These are phyloP conservation scores for Aspergillus tubingensis DNA, from an alignment of 2,329 filamentous ascomycete genomes.

Conservation along the genomic window DNA sequence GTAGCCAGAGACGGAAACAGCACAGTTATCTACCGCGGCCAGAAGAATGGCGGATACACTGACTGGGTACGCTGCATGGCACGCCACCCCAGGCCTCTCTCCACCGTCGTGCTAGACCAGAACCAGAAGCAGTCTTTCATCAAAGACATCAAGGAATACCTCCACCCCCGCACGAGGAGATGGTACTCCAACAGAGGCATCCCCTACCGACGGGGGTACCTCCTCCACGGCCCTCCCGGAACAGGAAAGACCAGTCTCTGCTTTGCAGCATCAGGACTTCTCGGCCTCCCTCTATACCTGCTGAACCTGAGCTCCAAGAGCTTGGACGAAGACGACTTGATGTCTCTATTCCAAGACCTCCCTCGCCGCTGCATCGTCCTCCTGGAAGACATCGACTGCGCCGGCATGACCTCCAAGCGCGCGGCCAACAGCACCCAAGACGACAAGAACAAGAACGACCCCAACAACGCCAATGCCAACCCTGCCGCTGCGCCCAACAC, in stretches of 20 bases:
- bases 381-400: slow-evolving; percentile 75
- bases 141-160: slow-evolving; percentile 58
- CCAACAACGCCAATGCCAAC: not conserved
- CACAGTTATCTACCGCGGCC: slow-evolving; percentile 43
- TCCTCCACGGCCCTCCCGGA: slow-evolving; percentile 77
- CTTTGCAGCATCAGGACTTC: slow-evolving; percentile 69
- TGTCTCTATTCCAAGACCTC: slow-evolving; percentile 65
- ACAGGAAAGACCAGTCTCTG: slow-evolving; percentile 76
- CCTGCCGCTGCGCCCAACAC: too few species aligned
- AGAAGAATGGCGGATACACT: slow-evolving; percentile 24
- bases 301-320: slow-evolving; percentile 65
- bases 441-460: not conserved
- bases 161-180: slow-evolving; percentile 54
- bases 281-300: slow-evolving; percentile 72
- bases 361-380: slow-evolving; percentile 71
- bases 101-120: slow-evolving; percentile 57
- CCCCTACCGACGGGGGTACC: slow-evolving; percentile 80
- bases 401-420: slow-evolving; percentile 64
- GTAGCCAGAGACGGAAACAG: slow-evolving; percentile 38
- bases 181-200: slow-evolving; percentile 85
- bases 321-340: slow-evolving; percentile 67
- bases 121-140: slow-evolving; percentile 54
- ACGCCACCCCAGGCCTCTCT: slow-evolving; percentile 53
- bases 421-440: slow-evolving; percentile 21
- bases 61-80: slow-evolving; percentile 43